Evolutionary conservation across 2,329 filamentous ascomycete species (phyloP), one percentile per base, ranked within the genome.

Genomic region (Talaromyces verruculosus): DNA sequence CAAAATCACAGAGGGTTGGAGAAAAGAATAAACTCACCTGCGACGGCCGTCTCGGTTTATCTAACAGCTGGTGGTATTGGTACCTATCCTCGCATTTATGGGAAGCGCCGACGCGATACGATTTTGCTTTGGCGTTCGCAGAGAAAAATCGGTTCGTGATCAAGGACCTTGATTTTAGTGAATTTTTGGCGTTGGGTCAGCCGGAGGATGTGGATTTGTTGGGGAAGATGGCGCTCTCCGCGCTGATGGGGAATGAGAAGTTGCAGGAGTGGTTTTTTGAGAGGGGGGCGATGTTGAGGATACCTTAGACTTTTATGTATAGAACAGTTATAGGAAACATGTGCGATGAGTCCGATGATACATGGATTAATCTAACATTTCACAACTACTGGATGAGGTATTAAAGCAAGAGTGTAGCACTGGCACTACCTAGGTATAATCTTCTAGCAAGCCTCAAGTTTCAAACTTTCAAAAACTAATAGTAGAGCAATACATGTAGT

Each of bases 71-170:
- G 71, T 75, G 57, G 57, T 43, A 60, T 4, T 75, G 72, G 72
- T 75, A 75, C 39, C n/a, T 72, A 11, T 75, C 74, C 1, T 69
- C 72, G 5, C 68, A 72, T 60, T 61, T 75, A 28, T 75, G 74
- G 74, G 71, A 68, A 47, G 69, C 74, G 10, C 66, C 66, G 7
- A 72, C 68, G 55, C 71, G 70, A 4, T 71, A 71, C 25, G 73
- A 74, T n/a, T 75, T 75, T 57, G 72, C 71, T 0, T 67, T 71
- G 8, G 73, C 73, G 1, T 76, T 72, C 71, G 66, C 68, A 1
- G 71, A 73, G 41, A 68, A 70, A 13, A 67, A 70, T 35, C 73
- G 74, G 62, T 73, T 72, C 57, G 47, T 75, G 5, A 67, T 76
- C 15, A 63, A 68, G 13, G 69, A 75, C 63, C 63, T 71, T 5